These are phyloP conservation scores for Aspergillus arachidicola DNA, from an alignment of 2,329 filamentous ascomycete genomes.

Conservation along the genomic window DNA sequence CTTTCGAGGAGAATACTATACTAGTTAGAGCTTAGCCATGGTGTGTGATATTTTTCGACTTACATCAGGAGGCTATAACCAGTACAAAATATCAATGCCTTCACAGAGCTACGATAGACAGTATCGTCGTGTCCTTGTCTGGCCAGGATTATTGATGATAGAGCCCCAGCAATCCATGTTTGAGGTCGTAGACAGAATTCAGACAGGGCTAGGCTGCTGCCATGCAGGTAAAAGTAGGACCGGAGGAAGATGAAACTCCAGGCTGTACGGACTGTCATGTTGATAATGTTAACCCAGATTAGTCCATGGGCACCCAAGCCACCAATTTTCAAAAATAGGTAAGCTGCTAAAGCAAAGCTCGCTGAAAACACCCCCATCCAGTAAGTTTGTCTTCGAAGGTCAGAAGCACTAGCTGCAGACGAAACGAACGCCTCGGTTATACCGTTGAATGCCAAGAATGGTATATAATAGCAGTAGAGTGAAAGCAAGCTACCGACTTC, in stretches of 20 bases:
- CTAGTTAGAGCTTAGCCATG: slow-evolving; percentile 22
- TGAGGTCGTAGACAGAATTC: slow-evolving; percentile 49
- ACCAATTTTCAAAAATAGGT: slow-evolving; percentile 70
- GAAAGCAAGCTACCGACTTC: slow-evolving; percentile 75
- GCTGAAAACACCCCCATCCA: slow-evolving; percentile 85
- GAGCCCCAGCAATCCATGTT: slow-evolving; percentile 49
- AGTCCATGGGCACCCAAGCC: slow-evolving; percentile 75
- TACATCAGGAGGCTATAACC: slow-evolving; percentile 62
- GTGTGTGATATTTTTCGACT: slow-evolving; percentile 42
- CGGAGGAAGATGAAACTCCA: slow-evolving; percentile 79
- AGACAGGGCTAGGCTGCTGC: slow-evolving; percentile 44
- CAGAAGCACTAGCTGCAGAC: slow-evolving; percentile 73
- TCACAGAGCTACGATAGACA: slow-evolving; percentile 38
- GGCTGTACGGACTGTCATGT: slow-evolving; percentile 80
- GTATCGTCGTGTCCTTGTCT: slow-evolving; percentile 18
- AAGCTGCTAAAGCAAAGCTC: slow-evolving; percentile 74
- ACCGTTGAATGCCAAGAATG: slow-evolving; percentile 87
- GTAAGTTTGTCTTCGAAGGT: slow-evolving; percentile 75
- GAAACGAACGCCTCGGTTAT: slow-evolving; percentile 91
- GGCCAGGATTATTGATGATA: slow-evolving; percentile 48
- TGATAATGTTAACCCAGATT: slow-evolving; percentile 83
- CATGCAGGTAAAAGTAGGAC: slow-evolving; percentile 59
- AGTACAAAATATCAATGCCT: slow-evolving; percentile 54
- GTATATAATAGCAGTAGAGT: slow-evolving; percentile 89
- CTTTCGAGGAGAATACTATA: slow-evolving; percentile 41